A percentile compares a stretch with the other conserved stretches of the same genome.
phyloP scores from a whole-genome alignment of 768 basidiomycete genomes.

The Mycena floridula region DNA sequence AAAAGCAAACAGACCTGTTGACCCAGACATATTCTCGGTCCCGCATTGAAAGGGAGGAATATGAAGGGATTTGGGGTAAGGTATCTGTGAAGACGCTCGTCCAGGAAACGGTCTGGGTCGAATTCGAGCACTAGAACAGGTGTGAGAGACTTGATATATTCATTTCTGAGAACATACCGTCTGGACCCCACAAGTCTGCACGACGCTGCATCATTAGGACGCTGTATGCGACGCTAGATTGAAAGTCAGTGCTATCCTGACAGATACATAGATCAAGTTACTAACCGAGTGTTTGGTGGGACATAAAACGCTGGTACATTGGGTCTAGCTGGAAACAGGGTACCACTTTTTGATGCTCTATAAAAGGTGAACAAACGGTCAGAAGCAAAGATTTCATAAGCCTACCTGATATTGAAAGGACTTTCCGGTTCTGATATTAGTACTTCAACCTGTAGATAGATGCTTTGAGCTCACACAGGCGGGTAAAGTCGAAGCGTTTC shows the following conservation, averaged over 20 bases:
- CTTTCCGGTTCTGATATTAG: neutral
- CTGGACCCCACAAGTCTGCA: slow-evolving; percentile 52
- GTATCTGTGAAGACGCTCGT: slow-evolving; percentile 47
- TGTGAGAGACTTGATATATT: neutral
- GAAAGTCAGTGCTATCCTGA: no score
- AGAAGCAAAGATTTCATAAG: no score
- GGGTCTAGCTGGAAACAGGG: no score
- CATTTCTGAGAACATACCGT: slow-evolving; percentile 18
- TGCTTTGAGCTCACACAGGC: neutral
- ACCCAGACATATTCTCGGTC: slow-evolving; percentile 58
- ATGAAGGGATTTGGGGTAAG: slow-evolving; percentile 58
- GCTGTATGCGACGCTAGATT: slow-evolving; percentile 16
- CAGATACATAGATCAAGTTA: no score
- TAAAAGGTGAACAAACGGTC: no score
- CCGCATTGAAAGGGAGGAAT: slow-evolving; percentile 65
- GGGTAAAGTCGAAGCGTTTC: slow-evolving; percentile 1
- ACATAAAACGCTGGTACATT: no score
- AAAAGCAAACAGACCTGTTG: slow-evolving; percentile 27
- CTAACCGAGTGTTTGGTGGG: no score
- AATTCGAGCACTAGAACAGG: slow-evolving; percentile 39
- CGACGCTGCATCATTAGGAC: slow-evolving; percentile 35
- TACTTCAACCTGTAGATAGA: neutral
- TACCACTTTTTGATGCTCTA: no score
- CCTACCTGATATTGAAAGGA: neutral
- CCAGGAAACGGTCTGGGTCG: slow-evolving; percentile 63